phyloP scores from a whole-genome alignment of 371 early-diverging fungal genomes.

The Lichtheimia ornata region DNA sequence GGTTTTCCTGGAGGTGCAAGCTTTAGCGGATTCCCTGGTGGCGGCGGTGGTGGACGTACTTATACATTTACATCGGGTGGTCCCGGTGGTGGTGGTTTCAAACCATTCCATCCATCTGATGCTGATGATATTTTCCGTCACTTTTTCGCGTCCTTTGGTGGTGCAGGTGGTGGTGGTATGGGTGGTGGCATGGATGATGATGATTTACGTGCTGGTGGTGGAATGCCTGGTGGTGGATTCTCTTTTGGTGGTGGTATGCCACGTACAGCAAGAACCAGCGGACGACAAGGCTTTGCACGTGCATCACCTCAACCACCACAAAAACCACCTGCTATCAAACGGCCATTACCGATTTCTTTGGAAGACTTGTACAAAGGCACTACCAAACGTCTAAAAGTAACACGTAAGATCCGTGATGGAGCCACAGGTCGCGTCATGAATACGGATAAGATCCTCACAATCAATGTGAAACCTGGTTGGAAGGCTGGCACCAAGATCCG shows the following conservation, averaged over 20 bases:
- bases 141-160: conserved; percentile 79
- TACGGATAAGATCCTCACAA: conserved; percentile 82
- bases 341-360: conserved; percentile 77
- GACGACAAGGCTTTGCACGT: conserved; percentile 13
- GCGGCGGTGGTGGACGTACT: conserved; percentile 36
- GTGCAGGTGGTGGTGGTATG: conserved; percentile 49
- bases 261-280: conserved; percentile 10
- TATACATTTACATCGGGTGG: conserved; percentile 61
- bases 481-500: conserved; percentile 98
- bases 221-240: conserved; percentile 38
- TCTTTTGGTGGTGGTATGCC: conserved; percentile 27
- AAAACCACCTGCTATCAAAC: conserved; percentile 65
- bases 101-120: conserved; percentile 77
- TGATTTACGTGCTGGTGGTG: conserved; percentile 31
- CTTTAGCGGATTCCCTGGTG: conserved; percentile 51
- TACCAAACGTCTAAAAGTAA: conserved; percentile 93
- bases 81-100: conserved; percentile 61
- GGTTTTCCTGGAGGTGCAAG: conserved; percentile 44
- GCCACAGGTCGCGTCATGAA: conserved; percentile 49
- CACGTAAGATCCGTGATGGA: conserved; percentile 64
- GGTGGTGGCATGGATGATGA: conserved; percentile 34
- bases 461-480: conserved; percentile 96
- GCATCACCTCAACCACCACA: conserved; percentile 16
- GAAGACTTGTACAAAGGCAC: conserved; percentile 94
- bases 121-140: conserved; percentile 93